These are phyloP conservation scores for Melaleuca quinquenervia DNA, from an alignment of 345 rosid genomes.

Conservation along the genomic window DNA sequence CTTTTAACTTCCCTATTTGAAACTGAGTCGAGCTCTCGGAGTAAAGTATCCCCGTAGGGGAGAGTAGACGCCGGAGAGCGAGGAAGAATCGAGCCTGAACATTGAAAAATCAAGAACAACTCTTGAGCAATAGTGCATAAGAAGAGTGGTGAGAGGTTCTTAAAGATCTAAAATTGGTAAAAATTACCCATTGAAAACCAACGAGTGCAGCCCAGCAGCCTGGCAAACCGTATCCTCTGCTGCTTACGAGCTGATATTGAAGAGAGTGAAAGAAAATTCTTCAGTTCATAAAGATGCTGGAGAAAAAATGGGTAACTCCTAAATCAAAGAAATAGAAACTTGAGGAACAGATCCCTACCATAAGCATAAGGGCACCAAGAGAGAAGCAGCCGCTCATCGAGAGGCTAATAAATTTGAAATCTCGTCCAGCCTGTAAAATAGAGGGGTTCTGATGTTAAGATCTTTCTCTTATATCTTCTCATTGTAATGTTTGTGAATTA, in stretches of 20 bases:
- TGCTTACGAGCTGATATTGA: slow-evolving; percentile 30
- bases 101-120: neutral
- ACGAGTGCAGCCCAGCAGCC: slow-evolving; percentile 54
- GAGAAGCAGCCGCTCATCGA: slow-evolving; percentile 72
- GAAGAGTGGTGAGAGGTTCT: slow-evolving; percentile 16
- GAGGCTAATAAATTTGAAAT: slow-evolving; percentile 66
- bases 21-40: slow-evolving; percentile 6
- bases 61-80: slow-evolving; percentile 31
- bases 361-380: slow-evolving; percentile 39
- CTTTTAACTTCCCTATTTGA: slow-evolving; percentile 16
- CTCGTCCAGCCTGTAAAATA: slow-evolving; percentile 77
- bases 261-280: neutral
- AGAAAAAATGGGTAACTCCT: neutral
- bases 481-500: neutral
- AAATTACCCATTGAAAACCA: slow-evolving; percentile 58
- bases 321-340: neutral
- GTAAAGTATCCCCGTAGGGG: slow-evolving; percentile 33
- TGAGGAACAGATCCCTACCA: slow-evolving; percentile 27
- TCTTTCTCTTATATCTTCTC: neutral
- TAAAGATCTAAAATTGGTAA: neutral
- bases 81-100: slow-evolving; percentile 33
- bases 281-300: neutral
- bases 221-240: slow-evolving; percentile 37
- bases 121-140: neutral
- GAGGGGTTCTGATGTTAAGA: neutral